These are phyloP conservation scores for Rutstroemia sp. DNA, from an alignment of 2,329 filamentous ascomycete species.

Conservation along the genomic window DNA sequence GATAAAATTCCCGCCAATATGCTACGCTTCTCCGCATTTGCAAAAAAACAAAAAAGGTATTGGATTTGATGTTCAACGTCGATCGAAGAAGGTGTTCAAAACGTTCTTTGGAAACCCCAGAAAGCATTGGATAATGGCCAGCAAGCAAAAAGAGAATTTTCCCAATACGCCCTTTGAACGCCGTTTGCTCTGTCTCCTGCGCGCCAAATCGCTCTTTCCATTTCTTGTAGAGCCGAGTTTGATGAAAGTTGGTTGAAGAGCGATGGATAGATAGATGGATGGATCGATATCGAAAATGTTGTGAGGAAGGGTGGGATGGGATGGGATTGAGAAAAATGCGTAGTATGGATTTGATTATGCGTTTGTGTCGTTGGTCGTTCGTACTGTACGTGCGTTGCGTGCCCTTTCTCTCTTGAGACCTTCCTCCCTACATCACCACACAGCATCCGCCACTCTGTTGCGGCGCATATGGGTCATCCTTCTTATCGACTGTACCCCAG, in stretches of 20 bases:
- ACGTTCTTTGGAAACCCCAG: neutral
- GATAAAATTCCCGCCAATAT: conserved; percentile 2
- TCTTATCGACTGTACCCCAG: conserved; percentile 90
- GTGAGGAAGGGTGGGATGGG: neutral
- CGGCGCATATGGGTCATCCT: conserved; percentile 96
- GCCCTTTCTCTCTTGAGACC: conserved; percentile 6
- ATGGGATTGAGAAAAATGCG: neutral
- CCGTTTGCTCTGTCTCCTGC: conserved; percentile 2
- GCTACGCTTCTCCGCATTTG: conserved; percentile 5
- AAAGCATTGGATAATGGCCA: neutral
- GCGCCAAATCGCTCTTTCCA: neutral
- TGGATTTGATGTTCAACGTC: neutral
- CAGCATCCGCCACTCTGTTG: conserved; percentile 89
- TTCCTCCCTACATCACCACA: conserved; percentile 68
- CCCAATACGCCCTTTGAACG: conserved; percentile 18
- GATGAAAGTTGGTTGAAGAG: neutral
- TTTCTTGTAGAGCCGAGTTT: neutral
- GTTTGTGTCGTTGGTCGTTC: conserved; percentile 8
- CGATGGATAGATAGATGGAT: neutral
- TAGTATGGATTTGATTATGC: conserved; percentile 6
- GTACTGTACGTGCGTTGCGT: conserved; percentile 7
- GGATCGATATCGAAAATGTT: neutral
- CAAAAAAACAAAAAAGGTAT: neutral
- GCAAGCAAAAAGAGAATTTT: conserved; percentile 8
- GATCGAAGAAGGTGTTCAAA: conserved; percentile 1